Base-by-base conservation (phyloP, 345 rosid species). In the Barbarea vulgaris region DNA sequence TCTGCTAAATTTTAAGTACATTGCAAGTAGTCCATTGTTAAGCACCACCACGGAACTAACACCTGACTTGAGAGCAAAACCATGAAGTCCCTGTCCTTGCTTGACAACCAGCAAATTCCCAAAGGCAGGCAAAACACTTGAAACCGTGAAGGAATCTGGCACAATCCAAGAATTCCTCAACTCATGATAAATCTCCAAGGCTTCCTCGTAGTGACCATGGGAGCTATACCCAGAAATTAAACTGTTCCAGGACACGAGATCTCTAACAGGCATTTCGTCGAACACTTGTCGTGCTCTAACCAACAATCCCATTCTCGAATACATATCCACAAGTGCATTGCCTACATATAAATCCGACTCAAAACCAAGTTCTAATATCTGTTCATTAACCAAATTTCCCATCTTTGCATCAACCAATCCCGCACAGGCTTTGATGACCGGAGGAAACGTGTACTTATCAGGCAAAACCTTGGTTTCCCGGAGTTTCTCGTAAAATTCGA, bases 281-380 rank as follows among this genome's bases (percentile, higher is more conserved):
- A 89, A 89, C 83, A 87, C 82, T n/a, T 80, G 30, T 19, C 64
- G 77, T 14, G 92, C 90, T 34, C 58, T 68, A 9, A 14, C 71
- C 70, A 89, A 44, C 54, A 79, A 76, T 34, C 87, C 83, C 68
- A 87, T 74, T 48, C 89, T 79, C 1, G 84, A 79, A 56, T 80
- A 89, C 92, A 89, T 89, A 70, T 84, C 87, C 3, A 89, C 81
- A 70, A 87, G 73, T 15, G 92, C 87, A 81, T 89, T 89, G 15
- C 88, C 84, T 4, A 87, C 76, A 73, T 81, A 89, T 57, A 87
- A 50, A 81, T 87, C 91, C 14, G 81, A 81, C 7, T 63, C 83
- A 10, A 83, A 84, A 52, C 87, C 83, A 55, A 79, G 15, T 28
- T 83, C 83, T 50, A 74, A 19, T 25, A 84, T 81, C 17, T 65